Evolutionary conservation across 768 basidiomycete species (phyloP).

Genomic region (Pisolithus tinctorius): DNA sequence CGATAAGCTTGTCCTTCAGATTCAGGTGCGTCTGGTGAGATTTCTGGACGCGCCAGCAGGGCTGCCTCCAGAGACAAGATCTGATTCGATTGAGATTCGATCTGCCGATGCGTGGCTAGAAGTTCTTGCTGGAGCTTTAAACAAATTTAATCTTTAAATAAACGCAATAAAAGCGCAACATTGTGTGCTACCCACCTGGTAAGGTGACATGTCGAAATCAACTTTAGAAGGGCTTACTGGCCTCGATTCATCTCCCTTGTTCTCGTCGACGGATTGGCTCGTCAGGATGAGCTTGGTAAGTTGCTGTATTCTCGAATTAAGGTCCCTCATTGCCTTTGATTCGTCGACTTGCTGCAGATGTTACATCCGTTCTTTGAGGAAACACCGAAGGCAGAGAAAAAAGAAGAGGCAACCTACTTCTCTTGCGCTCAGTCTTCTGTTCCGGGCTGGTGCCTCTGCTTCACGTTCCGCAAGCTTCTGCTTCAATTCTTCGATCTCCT

Average conservation of each 20-base stretch:
- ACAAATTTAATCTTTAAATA: background rate
- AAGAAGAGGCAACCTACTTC: constrained; percentile 26
- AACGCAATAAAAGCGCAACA: background rate
- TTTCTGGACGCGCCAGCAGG: constrained; percentile 60
- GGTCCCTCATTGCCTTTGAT: constrained; percentile 76
- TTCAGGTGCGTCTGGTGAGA: constrained; percentile 59
- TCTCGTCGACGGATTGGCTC: constrained; percentile 73
- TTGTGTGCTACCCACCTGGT: constrained; percentile 45
- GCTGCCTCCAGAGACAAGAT: constrained; percentile 80
- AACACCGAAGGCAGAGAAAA: background rate
- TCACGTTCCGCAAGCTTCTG: constrained; percentile 63
- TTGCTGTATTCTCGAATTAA: constrained; percentile 74
- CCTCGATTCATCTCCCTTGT: constrained; percentile 60
- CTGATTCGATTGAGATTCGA: constrained; percentile 77
- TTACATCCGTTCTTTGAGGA: background rate
- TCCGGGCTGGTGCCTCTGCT: constrained; percentile 46
- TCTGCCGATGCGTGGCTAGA: constrained; percentile 64
- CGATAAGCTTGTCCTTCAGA: constrained; percentile 68
- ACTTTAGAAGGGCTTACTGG: constrained; percentile 82
- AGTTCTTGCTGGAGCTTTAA: constrained; percentile 81
- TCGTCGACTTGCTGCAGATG: constrained; percentile 68
- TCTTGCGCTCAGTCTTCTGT: constrained; percentile 36
- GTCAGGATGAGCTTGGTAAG: constrained; percentile 81
- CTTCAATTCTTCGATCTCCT: constrained; percentile 89
- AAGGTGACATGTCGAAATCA: constrained; percentile 85